These are phyloP conservation scores for Aechmea fasciata DNA, from an alignment of 176 grass and related monocot genomes.

Conservation along the genomic window DNA sequence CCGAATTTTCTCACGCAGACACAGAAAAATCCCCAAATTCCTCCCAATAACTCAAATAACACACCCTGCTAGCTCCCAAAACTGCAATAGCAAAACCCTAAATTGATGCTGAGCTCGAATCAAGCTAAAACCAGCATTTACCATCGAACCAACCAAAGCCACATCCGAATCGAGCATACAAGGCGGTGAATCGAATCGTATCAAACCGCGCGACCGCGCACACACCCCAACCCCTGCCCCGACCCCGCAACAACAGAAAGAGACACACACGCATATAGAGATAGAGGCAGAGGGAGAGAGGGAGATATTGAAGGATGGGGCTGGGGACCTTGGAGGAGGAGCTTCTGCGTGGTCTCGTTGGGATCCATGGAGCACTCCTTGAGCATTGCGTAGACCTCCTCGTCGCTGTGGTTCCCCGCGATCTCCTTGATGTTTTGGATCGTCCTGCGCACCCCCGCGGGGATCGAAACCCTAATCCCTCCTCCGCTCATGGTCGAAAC, in stretches of 20 bases:
- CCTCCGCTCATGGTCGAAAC: slow-evolving; percentile 1
- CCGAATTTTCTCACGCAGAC: not conserved
- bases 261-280: not conserved
- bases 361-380: slow-evolving; percentile 95
- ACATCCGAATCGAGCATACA: not conserved
- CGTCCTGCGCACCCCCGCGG: slow-evolving; percentile 43
- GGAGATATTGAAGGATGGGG: not conserved
- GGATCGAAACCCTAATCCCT: slow-evolving; percentile 45
- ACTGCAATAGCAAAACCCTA: not conserved
- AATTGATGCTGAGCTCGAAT: not conserved
- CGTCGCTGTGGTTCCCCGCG: slow-evolving; percentile 67
- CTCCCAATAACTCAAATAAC: not conserved
- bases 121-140: not conserved
- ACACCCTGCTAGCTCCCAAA: not conserved
- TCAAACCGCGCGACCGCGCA: not conserved
- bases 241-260: not conserved
- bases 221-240: not conserved
- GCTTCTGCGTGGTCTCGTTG: slow-evolving; percentile 82
- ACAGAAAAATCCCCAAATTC: not conserved
- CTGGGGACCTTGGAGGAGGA: slow-evolving; percentile 64
- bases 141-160: not conserved
- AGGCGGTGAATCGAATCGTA: not conserved
- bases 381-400: slow-evolving; percentile 91
- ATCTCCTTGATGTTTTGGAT: slow-evolving; percentile 90
- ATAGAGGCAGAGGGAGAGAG: not conserved